These are phyloP conservation scores for Diaporthe ampelina DNA, from an alignment of 2,329 filamentous ascomycete genomes.

Conservation along the genomic window DNA sequence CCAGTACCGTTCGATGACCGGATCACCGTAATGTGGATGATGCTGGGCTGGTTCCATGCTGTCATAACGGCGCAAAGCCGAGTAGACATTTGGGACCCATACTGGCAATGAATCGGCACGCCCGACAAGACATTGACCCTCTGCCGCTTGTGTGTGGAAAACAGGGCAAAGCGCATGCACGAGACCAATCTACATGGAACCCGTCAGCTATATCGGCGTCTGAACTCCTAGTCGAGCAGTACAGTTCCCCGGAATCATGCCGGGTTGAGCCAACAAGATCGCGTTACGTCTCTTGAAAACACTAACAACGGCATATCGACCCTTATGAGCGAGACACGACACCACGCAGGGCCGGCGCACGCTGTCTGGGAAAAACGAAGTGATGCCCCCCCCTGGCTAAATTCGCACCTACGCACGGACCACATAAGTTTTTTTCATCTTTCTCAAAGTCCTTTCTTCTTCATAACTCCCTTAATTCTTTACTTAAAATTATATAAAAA, in stretches of 20 bases:
- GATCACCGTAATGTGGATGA: not conserved
- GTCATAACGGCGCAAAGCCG: not conserved
- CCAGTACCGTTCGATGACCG: conserved; percentile 12
- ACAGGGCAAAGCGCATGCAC: not conserved
- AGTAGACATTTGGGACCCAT: not conserved
- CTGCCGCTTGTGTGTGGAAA: not conserved
- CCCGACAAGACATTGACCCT: not conserved
- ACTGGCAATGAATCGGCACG: not conserved
- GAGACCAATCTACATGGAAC: not conserved
- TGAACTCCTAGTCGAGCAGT: not conserved
- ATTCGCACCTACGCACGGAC: no score
- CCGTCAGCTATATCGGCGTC: no score
- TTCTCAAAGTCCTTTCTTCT: no score
- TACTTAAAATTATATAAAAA: no score
- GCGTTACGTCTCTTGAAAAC: not conserved
- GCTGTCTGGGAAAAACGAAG: no score
- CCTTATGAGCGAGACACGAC: not conserved
- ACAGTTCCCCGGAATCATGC: not conserved
- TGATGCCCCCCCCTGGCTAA: no score
- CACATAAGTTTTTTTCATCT: no score
- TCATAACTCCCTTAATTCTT: no score
- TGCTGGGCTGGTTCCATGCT: not conserved
- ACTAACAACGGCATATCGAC: not conserved
- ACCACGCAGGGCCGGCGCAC: no score
- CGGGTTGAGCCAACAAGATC: not conserved